Conservation (phyloP, 805 yeast genomes). For the Lachancea nothofagi region DNA sequence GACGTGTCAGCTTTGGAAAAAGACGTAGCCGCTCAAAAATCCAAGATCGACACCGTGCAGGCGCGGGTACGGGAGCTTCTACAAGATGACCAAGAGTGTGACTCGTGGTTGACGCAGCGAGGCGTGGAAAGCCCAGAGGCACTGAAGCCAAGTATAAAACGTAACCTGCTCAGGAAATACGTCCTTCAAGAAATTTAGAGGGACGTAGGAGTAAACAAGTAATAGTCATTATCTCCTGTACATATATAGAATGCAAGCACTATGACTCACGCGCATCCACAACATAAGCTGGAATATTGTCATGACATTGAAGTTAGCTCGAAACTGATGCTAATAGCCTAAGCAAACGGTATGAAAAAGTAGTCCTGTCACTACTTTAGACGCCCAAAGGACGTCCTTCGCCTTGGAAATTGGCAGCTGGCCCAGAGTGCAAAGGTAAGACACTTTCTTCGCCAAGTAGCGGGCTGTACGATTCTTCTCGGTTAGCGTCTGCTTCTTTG, state of each 20-base stretch:
- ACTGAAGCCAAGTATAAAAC: conserved; percentile 50
- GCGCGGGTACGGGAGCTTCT: conserved; percentile 34
- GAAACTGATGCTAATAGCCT: neutral
- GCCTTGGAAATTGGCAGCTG: conserved; percentile 10
- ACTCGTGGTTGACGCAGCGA: conserved; percentile 32
- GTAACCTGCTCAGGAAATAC: conserved; percentile 68
- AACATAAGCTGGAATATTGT: too few relatives aligned
- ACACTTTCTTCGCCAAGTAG: conserved; percentile 17
- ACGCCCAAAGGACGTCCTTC: conserved; percentile 20
- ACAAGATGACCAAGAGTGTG: conserved; percentile 34
- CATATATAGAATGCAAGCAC: too few relatives aligned
- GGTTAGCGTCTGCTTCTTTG: conserved; percentile 48
- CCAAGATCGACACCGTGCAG: conserved; percentile 35
- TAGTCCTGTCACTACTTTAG: neutral
- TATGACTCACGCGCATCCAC: too few relatives aligned
- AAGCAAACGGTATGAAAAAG: neutral
- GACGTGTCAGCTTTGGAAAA: conserved; percentile 33
- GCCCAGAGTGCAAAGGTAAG: conserved; percentile 16
- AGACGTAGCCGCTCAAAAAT: conserved; percentile 23
- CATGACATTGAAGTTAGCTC: too few relatives aligned
- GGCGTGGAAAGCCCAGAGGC: conserved; percentile 34
- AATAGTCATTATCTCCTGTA: conserved; percentile 2
- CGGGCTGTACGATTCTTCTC: conserved; percentile 28
- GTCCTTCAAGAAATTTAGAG: conserved; percentile 25
- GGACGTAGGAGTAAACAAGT: neutral